Percentiles rank a stretch among this genome's conserved stretches.
Conservation (phyloP, 148 eudicot species). For the Salicornia ramosissima region DNA sequence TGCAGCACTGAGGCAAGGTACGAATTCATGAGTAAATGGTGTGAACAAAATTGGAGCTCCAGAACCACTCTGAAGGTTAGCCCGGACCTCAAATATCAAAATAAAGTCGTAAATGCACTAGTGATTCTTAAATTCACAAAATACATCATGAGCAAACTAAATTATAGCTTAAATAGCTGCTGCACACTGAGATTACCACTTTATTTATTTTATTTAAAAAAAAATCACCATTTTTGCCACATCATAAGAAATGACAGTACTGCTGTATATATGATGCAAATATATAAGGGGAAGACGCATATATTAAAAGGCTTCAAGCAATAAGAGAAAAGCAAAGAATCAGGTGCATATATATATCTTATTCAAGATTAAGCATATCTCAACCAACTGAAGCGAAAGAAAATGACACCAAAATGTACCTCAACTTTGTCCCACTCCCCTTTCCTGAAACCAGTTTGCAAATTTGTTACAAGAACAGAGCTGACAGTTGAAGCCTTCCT, state of each 20-base stretch:
- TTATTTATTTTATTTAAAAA: too few species aligned
- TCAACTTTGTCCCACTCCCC: constrained; percentile 88
- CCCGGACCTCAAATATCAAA: neutral
- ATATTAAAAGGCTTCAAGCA: too few species aligned
- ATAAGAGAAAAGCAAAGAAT: neutral
- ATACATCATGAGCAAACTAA: too few species aligned
- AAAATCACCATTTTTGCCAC: too few species aligned
- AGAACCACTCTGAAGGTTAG: constrained; percentile 1
- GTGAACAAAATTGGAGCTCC: neutral
- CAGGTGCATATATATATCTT: neutral
- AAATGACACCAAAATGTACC: constrained; percentile 35
- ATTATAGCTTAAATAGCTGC: too few species aligned
- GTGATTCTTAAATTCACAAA: too few species aligned
- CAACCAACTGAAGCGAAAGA: neutral
- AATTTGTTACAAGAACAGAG: constrained; percentile 81
- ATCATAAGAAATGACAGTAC: too few species aligned
- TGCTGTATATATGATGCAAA: too few species aligned
- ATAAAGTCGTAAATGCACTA: neutral
- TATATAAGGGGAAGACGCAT: too few species aligned
- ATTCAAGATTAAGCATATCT: neutral
- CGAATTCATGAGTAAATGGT: too few species aligned
- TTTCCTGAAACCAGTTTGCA: constrained; percentile 59
- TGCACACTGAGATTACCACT: too few species aligned
- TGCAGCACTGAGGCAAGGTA: neutral
- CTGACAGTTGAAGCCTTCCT: constrained; percentile 62